These are phyloP conservation scores for Phytophthora cactorum DNA, from an alignment of 352 stramenopile species.

Conservation along the genomic window DNA sequence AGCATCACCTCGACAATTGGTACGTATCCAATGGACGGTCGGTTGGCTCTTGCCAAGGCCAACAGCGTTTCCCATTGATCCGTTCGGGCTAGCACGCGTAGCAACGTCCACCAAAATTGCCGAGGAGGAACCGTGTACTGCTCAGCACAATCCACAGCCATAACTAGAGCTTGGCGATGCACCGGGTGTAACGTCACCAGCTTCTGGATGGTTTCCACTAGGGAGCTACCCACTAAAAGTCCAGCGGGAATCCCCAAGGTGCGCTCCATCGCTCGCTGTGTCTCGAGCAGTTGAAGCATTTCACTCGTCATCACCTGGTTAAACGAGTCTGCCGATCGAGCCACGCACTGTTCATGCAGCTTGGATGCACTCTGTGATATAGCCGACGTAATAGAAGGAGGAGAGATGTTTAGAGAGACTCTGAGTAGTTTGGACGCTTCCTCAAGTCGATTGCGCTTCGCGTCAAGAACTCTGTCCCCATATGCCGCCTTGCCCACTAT, in stretches of 20 bases:
- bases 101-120: slow-evolving; percentile 64
- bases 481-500: slow-evolving; percentile 57
- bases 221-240: slow-evolving; percentile 53
- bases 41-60: slow-evolving; percentile 37
- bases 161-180: slow-evolving; percentile 40
- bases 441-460: slow-evolving; percentile 45
- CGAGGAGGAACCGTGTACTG: slow-evolving; percentile 51
- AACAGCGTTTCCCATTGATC: slow-evolving; percentile 61
- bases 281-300: slow-evolving; percentile 51
- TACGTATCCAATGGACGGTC: slow-evolving; percentile 52
- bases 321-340: slow-evolving; percentile 45
- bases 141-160: slow-evolving; percentile 47
- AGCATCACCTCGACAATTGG: slow-evolving; percentile 56
- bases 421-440: slow-evolving; percentile 45
- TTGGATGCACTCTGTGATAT: slow-evolving; percentile 18
- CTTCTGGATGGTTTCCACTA: slow-evolving; percentile 68
- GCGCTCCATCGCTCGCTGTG: slow-evolving; percentile 48
- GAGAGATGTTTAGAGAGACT: slow-evolving; percentile 16
- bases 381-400: slow-evolving; percentile 28
- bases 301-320: slow-evolving; percentile 58
- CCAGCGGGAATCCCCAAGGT: slow-evolving; percentile 48
- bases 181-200: slow-evolving; percentile 56
- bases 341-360: slow-evolving; percentile 19
- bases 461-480: slow-evolving; percentile 48
- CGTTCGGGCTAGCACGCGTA: slow-evolving; percentile 48